These are phyloP conservation scores for Rhodotorula graminis DNA, from an alignment of 768 basidiomycete species.

Conservation along the genomic window DNA sequence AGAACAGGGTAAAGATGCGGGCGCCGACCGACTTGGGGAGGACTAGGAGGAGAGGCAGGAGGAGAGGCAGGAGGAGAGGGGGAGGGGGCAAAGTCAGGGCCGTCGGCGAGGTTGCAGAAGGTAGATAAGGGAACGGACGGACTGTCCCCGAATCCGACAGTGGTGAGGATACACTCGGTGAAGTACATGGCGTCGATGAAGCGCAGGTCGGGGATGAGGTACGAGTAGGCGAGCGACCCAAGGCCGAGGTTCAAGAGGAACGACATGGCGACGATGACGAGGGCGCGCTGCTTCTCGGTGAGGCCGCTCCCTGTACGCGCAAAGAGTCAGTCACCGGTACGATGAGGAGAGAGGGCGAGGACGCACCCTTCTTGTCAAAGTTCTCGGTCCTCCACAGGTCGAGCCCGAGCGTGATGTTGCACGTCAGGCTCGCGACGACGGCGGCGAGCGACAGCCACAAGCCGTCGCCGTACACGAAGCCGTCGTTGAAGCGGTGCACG, in stretches of 20 bases:
- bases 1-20: constrained; percentile 37
- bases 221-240: constrained; percentile 59
- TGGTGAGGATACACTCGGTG: constrained; percentile 67
- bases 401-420: constrained; percentile 63
- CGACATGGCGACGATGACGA: constrained; percentile 72
- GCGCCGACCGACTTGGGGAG: background rate
- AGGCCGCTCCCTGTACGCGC: constrained; percentile 52
- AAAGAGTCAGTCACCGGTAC: background rate
- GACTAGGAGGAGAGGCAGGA: background rate
- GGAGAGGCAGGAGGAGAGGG: background rate
- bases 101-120: too few relatives aligned
- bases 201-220: constrained; percentile 48
- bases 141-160: constrained; percentile 42
- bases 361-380: constrained; percentile 50
- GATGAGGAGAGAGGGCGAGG: too few relatives aligned
- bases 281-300: constrained; percentile 67
- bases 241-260: constrained; percentile 68
- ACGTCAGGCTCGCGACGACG: constrained; percentile 61
- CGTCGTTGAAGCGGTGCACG: constrained; percentile 58
- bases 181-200: constrained; percentile 43
- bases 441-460: constrained; percentile 71
- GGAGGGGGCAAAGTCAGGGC: background rate
- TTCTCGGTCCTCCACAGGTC: constrained; percentile 61
- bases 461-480: constrained; percentile 56
- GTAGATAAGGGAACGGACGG: background rate